phyloP scores from a whole-genome alignment of 768 basidiomycete genomes.

The Kwoniella newhampshirensis region DNA sequence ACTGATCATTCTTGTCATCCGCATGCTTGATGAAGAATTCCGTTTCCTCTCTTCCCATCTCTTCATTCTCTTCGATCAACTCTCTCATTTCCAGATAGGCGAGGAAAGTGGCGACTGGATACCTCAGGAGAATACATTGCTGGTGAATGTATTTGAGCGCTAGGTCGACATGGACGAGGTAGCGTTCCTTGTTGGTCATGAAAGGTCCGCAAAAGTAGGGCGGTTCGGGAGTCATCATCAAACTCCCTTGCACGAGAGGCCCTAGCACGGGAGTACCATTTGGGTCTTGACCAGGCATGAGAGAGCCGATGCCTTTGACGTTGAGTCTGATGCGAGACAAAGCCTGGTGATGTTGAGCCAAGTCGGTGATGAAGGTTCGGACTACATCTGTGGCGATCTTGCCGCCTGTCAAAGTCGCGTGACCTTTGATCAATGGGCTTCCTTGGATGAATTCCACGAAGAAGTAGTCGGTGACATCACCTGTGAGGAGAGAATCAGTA shows the following conservation, averaged over 20 bases:
- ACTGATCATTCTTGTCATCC: conserved; percentile 38
- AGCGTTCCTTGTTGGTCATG: conserved; percentile 9
- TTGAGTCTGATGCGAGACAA: background rate
- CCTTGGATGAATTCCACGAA: conserved; percentile 7
- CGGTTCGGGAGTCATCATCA: background rate
- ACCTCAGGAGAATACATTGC: background rate
- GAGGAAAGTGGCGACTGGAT: conserved; percentile 6
- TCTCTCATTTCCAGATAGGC: conserved; percentile 7
- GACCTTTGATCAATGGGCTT: background rate
- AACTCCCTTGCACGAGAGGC: background rate
- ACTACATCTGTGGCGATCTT: background rate
- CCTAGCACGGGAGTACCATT: conserved; percentile 19
- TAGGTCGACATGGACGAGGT: conserved; percentile 13
- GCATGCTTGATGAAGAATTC: conserved; percentile 29
- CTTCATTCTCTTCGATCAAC: background rate
- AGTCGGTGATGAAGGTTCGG: conserved; percentile 4
- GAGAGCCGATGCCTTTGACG: conserved; percentile 5
- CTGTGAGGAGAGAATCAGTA: background rate
- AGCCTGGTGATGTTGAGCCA: conserved; percentile 1
- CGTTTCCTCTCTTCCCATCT: conserved; percentile 1
- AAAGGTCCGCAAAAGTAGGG: conserved; percentile 23
- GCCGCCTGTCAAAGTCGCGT: background rate
- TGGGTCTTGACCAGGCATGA: background rate
- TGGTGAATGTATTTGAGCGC: conserved; percentile 2
- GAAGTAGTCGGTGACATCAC: conserved; percentile 5